Base-by-base conservation (phyloP, 805 yeast species). In the Starmerella powellii region DNA sequence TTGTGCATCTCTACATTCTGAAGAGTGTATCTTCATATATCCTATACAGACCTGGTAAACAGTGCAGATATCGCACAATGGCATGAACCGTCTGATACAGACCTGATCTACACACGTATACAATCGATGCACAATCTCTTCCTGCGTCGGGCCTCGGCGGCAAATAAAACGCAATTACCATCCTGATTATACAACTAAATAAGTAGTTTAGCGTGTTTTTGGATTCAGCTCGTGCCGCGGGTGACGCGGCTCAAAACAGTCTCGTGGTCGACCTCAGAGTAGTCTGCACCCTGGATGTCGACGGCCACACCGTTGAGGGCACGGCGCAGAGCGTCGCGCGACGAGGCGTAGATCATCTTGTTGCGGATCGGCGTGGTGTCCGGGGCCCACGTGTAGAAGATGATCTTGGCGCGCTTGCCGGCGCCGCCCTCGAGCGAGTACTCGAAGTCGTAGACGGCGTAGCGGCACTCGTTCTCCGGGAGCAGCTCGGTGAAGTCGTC, bases 321-420 rank as follows among this genome's bases (percentile, higher is more conserved):
- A 69, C 95, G 85, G 74, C 97, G 88, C 61, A 91, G 75, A 38
- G 96, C 95, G 58, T 87, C 97, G 69, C 86, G 86, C 47, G 97
- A 87, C n/a, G 95, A 77, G 37, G 98, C 97, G 71, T 87, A 88
- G 50, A 88, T 82, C 98, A 91, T 91, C 81, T 91, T 91, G 56
- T 56, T 65, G 72, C 93, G 81, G 59, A 91, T 78, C 49, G 91
- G 85, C 42, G 97, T 95, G 49, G 94, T 84, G 63, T 91, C 98
- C 58, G 98, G 98, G 49, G 96, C 78, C 98, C 98, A 91, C 54
- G 91, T 82, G 71, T 61, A 74, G 63, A 77, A 77, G 46, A 75
- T 72, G 54, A 77, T 73, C 72, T 77, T 77, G 60, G 72, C 67
- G 63, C 94, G 82, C 74, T 85, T 86, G 63, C 98, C 98, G 67